Evolutionary conservation across 192 early-diverging fungal genomes (phyloP).

Genomic region (Gigaspora rosea): DNA sequence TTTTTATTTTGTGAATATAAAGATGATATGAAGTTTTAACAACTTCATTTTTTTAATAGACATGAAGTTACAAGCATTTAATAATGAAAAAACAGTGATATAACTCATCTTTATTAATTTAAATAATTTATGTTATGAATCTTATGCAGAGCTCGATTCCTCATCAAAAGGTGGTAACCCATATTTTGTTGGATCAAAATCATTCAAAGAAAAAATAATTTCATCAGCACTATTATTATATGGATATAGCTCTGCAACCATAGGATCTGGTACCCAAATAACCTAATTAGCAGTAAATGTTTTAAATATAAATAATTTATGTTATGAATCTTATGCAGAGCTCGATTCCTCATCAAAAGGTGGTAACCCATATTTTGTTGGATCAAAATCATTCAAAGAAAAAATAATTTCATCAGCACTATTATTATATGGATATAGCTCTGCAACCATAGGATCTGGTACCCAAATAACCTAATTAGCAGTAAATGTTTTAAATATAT

Average conservation of each 20-base stretch:
- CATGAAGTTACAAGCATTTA: too few species aligned
- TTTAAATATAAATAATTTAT: too few species aligned
- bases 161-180: constrained; percentile 53
- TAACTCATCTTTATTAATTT: too few species aligned
- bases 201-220: constrained; percentile 60
- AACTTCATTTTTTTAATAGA: too few species aligned
- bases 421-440: constrained; percentile 44
- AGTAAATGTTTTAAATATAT: too few species aligned
- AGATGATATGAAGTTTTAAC: too few species aligned
- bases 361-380: constrained; percentile 62
- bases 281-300: neutral
- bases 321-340: too few species aligned
- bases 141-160: neutral
- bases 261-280: constrained; percentile 60
- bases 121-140: too few species aligned
- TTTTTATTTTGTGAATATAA: too few species aligned
- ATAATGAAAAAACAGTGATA: too few species aligned
- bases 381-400: constrained; percentile 70
- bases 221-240: constrained; percentile 54
- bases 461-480: constrained; percentile 65
- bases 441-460: constrained; percentile 69
- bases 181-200: constrained; percentile 70
- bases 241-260: constrained; percentile 48
- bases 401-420: constrained; percentile 59
- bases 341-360: constrained; percentile 30